These are phyloP conservation scores for Solanum clarkiae DNA, from an alignment of 257 asterid species.

Conservation along the genomic window DNA sequence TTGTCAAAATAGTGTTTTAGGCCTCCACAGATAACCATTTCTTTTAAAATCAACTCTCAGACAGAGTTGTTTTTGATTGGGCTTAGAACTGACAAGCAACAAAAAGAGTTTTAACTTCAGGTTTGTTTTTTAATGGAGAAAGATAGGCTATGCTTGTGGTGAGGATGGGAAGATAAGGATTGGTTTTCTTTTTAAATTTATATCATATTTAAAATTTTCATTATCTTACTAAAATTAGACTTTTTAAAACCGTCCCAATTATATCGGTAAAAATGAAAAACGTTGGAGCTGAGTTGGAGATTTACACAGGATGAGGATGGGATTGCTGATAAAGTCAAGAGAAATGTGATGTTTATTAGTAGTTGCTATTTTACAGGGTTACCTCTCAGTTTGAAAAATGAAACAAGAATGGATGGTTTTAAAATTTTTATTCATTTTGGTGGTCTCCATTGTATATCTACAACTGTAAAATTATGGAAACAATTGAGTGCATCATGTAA, in stretches of 20 bases:
- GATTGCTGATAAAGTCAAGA: slow-evolving; percentile 34
- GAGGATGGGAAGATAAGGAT: background rate
- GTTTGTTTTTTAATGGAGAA: background rate
- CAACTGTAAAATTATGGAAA: background rate
- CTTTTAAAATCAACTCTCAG: background rate
- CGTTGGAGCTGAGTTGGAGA: background rate
- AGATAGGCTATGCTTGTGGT: background rate
- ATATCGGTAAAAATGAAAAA: background rate
- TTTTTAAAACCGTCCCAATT: background rate
- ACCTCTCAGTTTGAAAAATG: slow-evolving; percentile 11
- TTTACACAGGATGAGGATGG: slow-evolving; percentile 4
- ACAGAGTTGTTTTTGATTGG: slow-evolving; percentile 4
- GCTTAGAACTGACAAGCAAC: background rate
- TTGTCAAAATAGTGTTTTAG: slow-evolving; percentile 63
- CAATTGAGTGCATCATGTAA: background rate
- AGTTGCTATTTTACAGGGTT: slow-evolving; percentile 35
- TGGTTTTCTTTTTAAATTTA: background rate
- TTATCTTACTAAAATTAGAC: background rate
- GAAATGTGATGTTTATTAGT: background rate
- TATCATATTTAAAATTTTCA: background rate
- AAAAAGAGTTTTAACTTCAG: background rate
- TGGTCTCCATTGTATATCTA: slow-evolving; percentile 19
- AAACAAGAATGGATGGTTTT: slow-evolving; percentile 35
- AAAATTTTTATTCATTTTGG: slow-evolving; percentile 11
- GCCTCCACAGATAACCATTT: slow-evolving; percentile 79